Evolutionary conservation across 1,284 basidiomycete species (phyloP).

Genomic region (Crocinoboletus sp.): DNA sequence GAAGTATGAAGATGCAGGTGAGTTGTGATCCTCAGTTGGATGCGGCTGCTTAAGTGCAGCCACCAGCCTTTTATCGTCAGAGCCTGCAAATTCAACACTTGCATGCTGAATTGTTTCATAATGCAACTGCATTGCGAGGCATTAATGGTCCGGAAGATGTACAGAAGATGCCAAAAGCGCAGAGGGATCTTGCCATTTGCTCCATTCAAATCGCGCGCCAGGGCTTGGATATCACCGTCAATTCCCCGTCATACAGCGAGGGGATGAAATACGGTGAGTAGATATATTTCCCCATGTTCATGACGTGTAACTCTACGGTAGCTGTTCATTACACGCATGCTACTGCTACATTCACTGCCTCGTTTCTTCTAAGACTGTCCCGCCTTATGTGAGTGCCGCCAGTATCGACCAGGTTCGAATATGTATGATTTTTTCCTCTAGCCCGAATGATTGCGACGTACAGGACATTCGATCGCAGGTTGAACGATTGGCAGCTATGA

Average conservation of each 20-base stretch:
- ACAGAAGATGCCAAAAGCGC: constrained; percentile 64
- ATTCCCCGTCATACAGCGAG: constrained; percentile 77
- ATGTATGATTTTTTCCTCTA: constrained; percentile 27
- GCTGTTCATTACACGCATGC: constrained; percentile 89
- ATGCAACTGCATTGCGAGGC: constrained; percentile 70
- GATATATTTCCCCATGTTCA: neutral
- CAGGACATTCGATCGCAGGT: constrained; percentile 73
- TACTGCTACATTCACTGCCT: constrained; percentile 89
- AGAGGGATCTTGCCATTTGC: constrained; percentile 63
- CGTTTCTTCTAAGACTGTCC: constrained; percentile 80
- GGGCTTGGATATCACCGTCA: constrained; percentile 69
- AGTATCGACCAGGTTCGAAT: neutral
- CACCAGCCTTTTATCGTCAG: constrained; percentile 73
- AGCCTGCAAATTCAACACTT: constrained; percentile 77
- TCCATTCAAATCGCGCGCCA: constrained; percentile 69
- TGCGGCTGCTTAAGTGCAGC: neutral
- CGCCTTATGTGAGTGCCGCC: constrained; percentile 69
- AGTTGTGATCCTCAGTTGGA: constrained; percentile 14
- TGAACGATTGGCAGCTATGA: constrained; percentile 68
- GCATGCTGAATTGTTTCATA: constrained; percentile 77
- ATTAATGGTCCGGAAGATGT: constrained; percentile 76
- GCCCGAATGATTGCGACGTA: constrained; percentile 81
- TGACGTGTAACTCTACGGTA: constrained; percentile 29
- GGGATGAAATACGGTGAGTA: constrained; percentile 81
- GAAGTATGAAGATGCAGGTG: constrained; percentile 77